Evolutionary conservation across 768 basidiomycete species (phyloP).

Genomic region (Collybia nuda): DNA sequence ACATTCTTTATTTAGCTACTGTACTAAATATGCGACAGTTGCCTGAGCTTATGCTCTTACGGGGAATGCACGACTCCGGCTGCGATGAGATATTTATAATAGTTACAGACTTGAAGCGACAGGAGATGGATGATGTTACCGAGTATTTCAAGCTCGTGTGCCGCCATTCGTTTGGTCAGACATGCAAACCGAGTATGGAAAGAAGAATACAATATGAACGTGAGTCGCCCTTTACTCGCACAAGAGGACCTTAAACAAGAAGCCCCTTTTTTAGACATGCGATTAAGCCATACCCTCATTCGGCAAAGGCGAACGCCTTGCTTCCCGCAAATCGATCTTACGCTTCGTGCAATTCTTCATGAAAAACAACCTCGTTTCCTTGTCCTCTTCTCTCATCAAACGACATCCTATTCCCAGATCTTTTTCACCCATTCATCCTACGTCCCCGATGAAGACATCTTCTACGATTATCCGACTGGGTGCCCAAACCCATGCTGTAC

Average conservation of each 20-base stretch:
- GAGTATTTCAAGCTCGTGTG: slow-evolving; percentile 79
- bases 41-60: slow-evolving; percentile 75
- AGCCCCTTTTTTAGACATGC: slow-evolving; percentile 50
- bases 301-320: slow-evolving; percentile 74
- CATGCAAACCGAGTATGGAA: slow-evolving; percentile 66
- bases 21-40: slow-evolving; percentile 38
- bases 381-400: slow-evolving; percentile 77
- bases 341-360: slow-evolving; percentile 71
- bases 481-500: slow-evolving; percentile 79
- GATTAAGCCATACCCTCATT: slow-evolving; percentile 63
- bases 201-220: slow-evolving; percentile 70
- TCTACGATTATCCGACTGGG: slow-evolving; percentile 76
- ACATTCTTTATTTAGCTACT: slow-evolving; percentile 3
- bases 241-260: neutral
- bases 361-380: slow-evolving; percentile 78
- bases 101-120: slow-evolving; percentile 74
- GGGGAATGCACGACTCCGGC: slow-evolving; percentile 79
- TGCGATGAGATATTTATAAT: slow-evolving; percentile 80
- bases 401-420: slow-evolving; percentile 79
- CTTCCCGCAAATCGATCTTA: slow-evolving; percentile 81
- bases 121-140: slow-evolving; percentile 80
- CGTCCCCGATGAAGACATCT: slow-evolving; percentile 71
- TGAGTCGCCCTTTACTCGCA: slow-evolving; percentile 32
- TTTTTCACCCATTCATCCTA: slow-evolving; percentile 72
- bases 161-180: slow-evolving; percentile 59